Evolutionary conservation across 1,284 basidiomycete species (phyloP).

Genomic region (Apiotrichum gracile): DNA sequence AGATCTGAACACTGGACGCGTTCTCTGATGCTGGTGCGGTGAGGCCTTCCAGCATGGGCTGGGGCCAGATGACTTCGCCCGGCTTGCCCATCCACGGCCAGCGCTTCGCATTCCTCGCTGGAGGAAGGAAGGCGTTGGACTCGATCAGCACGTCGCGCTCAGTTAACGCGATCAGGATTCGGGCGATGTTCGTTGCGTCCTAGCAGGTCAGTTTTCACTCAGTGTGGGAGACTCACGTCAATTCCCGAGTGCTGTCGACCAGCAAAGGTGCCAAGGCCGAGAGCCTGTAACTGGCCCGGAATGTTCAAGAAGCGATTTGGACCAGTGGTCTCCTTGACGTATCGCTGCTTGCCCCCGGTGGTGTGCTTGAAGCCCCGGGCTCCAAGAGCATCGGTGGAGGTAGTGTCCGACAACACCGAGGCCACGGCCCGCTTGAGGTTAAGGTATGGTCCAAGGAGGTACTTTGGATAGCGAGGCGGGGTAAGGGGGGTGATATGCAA

Average conservation of each 20-base stretch:
- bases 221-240: slow-evolving; percentile 57
- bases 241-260: slow-evolving; percentile 81
- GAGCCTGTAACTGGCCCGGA: slow-evolving; percentile 38
- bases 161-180: slow-evolving; percentile 69
- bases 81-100: slow-evolving; percentile 46
- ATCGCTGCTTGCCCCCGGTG: slow-evolving; percentile 5
- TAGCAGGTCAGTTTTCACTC: slow-evolving; percentile 34
- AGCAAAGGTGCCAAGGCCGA: slow-evolving; percentile 55
- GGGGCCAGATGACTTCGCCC: slow-evolving; percentile 41
- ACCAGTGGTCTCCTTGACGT: not conserved
- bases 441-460: slow-evolving; percentile 41
- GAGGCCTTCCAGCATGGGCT: not conserved
- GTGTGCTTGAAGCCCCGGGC: not conserved
- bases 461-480: slow-evolving; percentile 29
- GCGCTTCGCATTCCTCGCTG: slow-evolving; percentile 43
- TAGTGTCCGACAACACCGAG: slow-evolving; percentile 35
- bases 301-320: slow-evolving; percentile 35
- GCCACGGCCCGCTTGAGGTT: slow-evolving; percentile 45
- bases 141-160: slow-evolving; percentile 60
- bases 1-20: too few relatives aligned
- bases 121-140: slow-evolving; percentile 65
- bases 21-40: too few relatives aligned
- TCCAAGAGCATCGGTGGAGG: not conserved
- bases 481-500: slow-evolving; percentile 42
- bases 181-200: slow-evolving; percentile 80